Evolutionary conservation across 2,329 filamentous ascomycete genomes (phyloP), one percentile per base, ranked within the genome.

Genomic region (Penicillium expansum): DNA sequence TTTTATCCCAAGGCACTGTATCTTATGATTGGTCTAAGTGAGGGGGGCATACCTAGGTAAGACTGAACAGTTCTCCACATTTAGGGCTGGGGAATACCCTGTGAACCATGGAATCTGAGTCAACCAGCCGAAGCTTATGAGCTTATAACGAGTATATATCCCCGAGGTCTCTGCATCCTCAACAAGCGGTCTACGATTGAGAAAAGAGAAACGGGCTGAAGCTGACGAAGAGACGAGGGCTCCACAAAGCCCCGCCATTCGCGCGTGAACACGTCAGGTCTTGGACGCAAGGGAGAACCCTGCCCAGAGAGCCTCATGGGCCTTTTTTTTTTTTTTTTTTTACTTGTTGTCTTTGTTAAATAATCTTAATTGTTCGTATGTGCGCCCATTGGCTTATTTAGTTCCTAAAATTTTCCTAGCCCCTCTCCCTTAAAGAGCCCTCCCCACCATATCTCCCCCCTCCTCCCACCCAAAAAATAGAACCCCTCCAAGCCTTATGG

Each of bases 241-340:
- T 52, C 51, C 55, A 63, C 62, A 49, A 54, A 42, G 58, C 63
- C 64, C 64, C 63, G 58, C 64, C 63, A 66, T 64, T 67, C 56
- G 60, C 54, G 59, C 60, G 55, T 58, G 64, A 62, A 63, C 64
- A 67, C 64, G 63, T 67, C 64, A 63, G 62, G 56, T 51, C 56
- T 52, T 52, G 53, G 58, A 52, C 43, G 58, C 55, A 56, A 52
- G 55, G 41, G 51, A 44, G 48, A 48, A 56, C 48, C 48, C 41
- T 56, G 53, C 37, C 44, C 3, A 59, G 61, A 65, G 63, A 65
- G 63, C 63, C 64, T 60, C 64, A 66, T 57, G 59, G 58, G 62
- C 64, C 27, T 57, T 13, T 44, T 43, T 43, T 55, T 55, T 42
- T 47, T 50, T 7, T 27, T 22, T 29, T 30, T 37, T 16, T 11